Evolutionary conservation across 179 eudicot species (phyloP).

Genomic region (Beta corolliflora): DNA sequence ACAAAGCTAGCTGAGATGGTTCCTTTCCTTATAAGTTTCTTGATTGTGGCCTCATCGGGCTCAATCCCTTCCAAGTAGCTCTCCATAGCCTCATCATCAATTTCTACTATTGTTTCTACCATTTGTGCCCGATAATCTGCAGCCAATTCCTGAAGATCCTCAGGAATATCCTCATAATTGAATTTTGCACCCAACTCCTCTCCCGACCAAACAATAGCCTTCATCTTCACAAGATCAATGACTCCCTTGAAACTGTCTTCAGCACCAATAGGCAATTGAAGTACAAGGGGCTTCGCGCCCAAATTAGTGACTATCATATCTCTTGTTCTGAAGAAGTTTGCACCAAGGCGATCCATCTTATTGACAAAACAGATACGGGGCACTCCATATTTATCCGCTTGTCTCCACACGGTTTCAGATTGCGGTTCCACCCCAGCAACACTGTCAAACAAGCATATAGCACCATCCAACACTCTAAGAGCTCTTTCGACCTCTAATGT

Average conservation of each 20-base stretch:
- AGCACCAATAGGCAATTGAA: slow-evolving; percentile 92
- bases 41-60: slow-evolving; percentile 86
- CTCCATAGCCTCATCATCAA: slow-evolving; percentile 89
- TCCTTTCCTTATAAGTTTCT: slow-evolving; percentile 80
- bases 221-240: slow-evolving; percentile 87
- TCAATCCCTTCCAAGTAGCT: slow-evolving; percentile 81
- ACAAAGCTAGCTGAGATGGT: slow-evolving; percentile 68
- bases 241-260: slow-evolving; percentile 84
- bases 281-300: slow-evolving; percentile 90
- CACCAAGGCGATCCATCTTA: slow-evolving; percentile 98
- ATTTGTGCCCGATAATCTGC: slow-evolving; percentile 65
- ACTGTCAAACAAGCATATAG: slow-evolving; percentile 95
- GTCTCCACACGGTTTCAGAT: slow-evolving; percentile 98
- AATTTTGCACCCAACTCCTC: slow-evolving; percentile 95
- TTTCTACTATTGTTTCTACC: slow-evolving; percentile 74
- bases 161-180: slow-evolving; percentile 72
- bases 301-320: slow-evolving; percentile 93
- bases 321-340: slow-evolving; percentile 87
- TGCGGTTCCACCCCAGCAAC: slow-evolving; percentile 99
- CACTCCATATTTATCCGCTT: slow-evolving; percentile 96
- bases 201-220: slow-evolving; percentile 91
- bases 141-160: slow-evolving; percentile 70
- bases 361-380: slow-evolving; percentile 96
- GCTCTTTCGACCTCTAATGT: slow-evolving; percentile 98
- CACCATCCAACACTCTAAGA: slow-evolving; percentile 97